Base-by-base conservation (phyloP, 192 early-diverging fungal genomes). In the Backusella australiensis region DNA sequence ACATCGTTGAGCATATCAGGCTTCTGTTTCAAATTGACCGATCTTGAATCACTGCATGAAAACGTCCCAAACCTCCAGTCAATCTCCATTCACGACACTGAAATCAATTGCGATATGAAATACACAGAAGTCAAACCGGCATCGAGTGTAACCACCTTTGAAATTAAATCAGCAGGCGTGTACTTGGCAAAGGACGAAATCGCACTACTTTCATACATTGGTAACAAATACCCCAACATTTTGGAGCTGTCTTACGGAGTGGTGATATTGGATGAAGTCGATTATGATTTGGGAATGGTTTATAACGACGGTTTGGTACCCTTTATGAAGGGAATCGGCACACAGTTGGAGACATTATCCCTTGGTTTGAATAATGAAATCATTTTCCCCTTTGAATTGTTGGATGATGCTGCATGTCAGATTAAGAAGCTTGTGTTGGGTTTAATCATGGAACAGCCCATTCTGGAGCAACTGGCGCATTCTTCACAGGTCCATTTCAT, bases 381-480 rank as follows among this genome's bases (percentile, higher is more conserved):
- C 23, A 63, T 63, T 21, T 29, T 63, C 21, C 56, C 56, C 23
- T 63, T 63, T 29, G 9, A 3, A 63, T 29, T 63, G 23, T 29
- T 63, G 56, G 56, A 63, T 29, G 12, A 29, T 26, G 2, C 56
- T 63, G 56, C 23, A 63, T 63, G 56, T 3, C 56, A 14, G 4
- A 26, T 63, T 29, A 63, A 63, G n/a, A 63, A 63, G 56, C 56
- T 63, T 63, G 56, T 63, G 14, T 14, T 63, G 56, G 56, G 56
- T 23, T 29, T 63, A 29, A 15, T 29, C 56, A 29, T 29, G 56
- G 56, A 29, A 9, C 56, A 63, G 26, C 23, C 23, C 26, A 8
- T 63, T 12, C 56, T 63, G 2, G 23, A 63, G 29, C 56, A 63
- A 63, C 9, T 63, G 26, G 56, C 56, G 23, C 21, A 1, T 12